Base-by-base conservation (phyloP, 2,329 filamentous ascomycete genomes). In the Capronia coronata region DNA sequence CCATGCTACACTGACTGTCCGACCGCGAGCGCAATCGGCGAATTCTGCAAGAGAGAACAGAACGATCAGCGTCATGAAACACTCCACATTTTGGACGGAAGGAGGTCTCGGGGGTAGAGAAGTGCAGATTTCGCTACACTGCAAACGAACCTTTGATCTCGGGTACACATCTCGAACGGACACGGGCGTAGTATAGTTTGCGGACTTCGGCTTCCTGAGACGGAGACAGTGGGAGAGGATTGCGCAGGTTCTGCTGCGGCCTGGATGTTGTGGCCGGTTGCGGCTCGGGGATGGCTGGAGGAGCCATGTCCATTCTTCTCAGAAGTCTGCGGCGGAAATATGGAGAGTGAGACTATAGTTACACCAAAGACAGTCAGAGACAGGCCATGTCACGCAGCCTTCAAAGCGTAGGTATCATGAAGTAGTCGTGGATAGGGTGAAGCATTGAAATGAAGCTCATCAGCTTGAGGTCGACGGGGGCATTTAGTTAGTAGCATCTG, bases 1-100 rank as follows among this genome's bases (percentile, higher is more conserved):
- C 75, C 93, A 96, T 10, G 89, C 85, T 51, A 93, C 86, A 49
- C 84, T 89, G 61, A 97, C 80, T 4, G 90, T 97, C 58, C 87
- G 86, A 64, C 84, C 83, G 43, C 84, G 77, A 46, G 90, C 90
- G 75, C 93, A 98, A 59, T 84, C 82, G 50, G 93, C 93, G 67
- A 98, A 98, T 54, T 86, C 91, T 96, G 60, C 45, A 41, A n/a
- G 23, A 18, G 6, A 46, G 14, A 46, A 30, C 19, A n/a, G n/a
- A n/a, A n/a, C n/a, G n/a, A n/a, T n/a, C n/a, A n/a, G n/a, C n/a
- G n/a, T n/a, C n/a, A n/a, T n/a, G n/a, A n/a, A n/a, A n/a, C n/a
- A n/a, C n/a, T n/a, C 6, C 29, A 32, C n/a, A 9, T 7, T 3
- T 34, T 19, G 32, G 13, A 35, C 19, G 22, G 5, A 25, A 9